Conservation (phyloP, 1,284 basidiomycete genomes). For the Trametes pubescens region DNA sequence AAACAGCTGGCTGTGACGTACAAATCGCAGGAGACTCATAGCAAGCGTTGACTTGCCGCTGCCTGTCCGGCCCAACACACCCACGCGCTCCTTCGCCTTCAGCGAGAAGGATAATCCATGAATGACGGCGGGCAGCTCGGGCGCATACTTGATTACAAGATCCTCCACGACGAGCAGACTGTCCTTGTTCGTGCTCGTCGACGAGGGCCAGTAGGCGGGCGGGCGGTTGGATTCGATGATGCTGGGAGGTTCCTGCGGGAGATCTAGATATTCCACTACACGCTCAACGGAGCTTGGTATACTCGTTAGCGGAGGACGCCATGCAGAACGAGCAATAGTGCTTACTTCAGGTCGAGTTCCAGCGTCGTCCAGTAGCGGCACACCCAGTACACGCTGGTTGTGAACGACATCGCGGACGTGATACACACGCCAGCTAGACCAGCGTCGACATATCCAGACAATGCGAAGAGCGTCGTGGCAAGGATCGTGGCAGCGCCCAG, state of each 20-base stretch:
- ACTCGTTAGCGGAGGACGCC: background rate
- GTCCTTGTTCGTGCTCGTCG: constrained; percentile 56
- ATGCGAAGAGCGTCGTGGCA: constrained; percentile 77
- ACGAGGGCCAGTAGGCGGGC: constrained; percentile 88
- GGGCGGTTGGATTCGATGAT: constrained; percentile 71
- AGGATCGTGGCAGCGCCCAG: constrained; percentile 73
- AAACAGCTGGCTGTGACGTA: constrained; percentile 39
- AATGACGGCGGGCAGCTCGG: constrained; percentile 85
- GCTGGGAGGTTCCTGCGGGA: constrained; percentile 87
- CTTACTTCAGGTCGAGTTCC: constrained; percentile 73
- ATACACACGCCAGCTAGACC: constrained; percentile 90
- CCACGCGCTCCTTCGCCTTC: constrained; percentile 71
- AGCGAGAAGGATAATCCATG: constrained; percentile 76
- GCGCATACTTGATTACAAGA: constrained; percentile 83
- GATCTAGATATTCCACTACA: constrained; percentile 86
- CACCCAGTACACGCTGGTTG: constrained; percentile 70
- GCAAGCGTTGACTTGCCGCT: constrained; percentile 87
- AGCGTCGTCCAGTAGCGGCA: constrained; percentile 70
- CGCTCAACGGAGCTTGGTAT: constrained; percentile 80
- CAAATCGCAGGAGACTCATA: constrained; percentile 88
- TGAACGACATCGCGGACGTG: constrained; percentile 75
- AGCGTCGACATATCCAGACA: constrained; percentile 71
- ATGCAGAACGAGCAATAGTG: too few species aligned
- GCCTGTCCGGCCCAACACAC: constrained; percentile 80
- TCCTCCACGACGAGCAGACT: constrained; percentile 61